Evolutionary conservation across 2,329 filamentous ascomycete genomes (phyloP).

Genomic region (Aspergillus fijiensis): DNA sequence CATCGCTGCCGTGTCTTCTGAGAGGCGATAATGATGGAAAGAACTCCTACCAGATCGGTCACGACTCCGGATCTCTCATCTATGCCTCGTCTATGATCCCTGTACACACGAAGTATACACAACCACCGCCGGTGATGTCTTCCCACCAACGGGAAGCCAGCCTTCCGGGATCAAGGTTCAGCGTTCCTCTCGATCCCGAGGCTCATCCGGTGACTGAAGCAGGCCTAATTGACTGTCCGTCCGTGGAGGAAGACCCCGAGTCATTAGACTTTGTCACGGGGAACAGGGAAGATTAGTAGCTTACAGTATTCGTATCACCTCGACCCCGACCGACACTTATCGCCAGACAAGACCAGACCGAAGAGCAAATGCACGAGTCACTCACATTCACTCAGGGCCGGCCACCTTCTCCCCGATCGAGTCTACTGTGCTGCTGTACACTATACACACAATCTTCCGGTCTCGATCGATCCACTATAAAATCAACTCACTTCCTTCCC

Average conservation of each 20-base stretch:
- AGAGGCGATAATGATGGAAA: no score
- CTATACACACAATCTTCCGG: not conserved
- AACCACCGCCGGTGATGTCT: not conserved
- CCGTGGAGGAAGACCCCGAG: not conserved
- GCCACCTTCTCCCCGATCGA: not conserved
- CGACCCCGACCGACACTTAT: not conserved
- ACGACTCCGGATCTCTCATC: not conserved
- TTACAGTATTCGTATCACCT: not conserved
- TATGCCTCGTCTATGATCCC: not conserved
- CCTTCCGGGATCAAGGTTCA: not conserved
- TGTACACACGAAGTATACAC: not conserved
- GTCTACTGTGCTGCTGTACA: not conserved
- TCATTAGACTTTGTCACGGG: not conserved
- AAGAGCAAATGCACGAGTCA: not conserved
- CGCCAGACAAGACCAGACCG: not conserved
- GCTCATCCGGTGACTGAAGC: not conserved
- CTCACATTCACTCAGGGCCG: not conserved
- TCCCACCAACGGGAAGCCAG: not conserved
- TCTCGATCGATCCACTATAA: not conserved
- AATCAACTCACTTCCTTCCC: not conserved
- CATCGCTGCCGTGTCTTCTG: no score
- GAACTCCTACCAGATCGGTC: not conserved
- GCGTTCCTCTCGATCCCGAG: not conserved
- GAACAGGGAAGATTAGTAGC: not conserved
- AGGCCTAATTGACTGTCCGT: not conserved